Evolutionary conservation across 805 yeast species (phyloP).

Genomic region (Ogataea thermomethanolica): DNA sequence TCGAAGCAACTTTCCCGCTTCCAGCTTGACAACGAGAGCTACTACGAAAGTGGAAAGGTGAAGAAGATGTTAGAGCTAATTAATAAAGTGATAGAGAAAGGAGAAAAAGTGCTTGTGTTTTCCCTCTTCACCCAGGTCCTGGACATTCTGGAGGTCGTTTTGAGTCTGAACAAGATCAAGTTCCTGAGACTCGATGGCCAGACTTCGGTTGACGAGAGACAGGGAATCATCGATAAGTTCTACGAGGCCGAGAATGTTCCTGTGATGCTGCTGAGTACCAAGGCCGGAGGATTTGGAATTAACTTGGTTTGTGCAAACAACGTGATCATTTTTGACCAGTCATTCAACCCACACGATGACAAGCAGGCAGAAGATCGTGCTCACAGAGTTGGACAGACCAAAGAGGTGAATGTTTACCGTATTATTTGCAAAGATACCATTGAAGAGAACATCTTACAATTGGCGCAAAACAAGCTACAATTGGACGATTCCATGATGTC

Average conservation of each 20-base stretch:
- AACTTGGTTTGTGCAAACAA: conserved; percentile 92
- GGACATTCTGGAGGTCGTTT: conserved; percentile 78
- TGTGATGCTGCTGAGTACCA: conserved; percentile 84
- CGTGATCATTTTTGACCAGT: conserved; percentile 87
- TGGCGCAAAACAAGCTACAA: conserved; percentile 89
- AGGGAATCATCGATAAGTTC: conserved; percentile 84
- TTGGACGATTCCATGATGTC: conserved; percentile 65
- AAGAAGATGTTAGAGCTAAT: conserved; percentile 52
- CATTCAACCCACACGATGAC: conserved; percentile 98
- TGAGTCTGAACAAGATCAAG: conserved; percentile 59
- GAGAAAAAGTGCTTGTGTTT: conserved; percentile 73
- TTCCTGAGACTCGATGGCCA: conserved; percentile 90
- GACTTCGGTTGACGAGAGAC: conserved; percentile 90
- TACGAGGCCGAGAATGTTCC: conserved; percentile 80
- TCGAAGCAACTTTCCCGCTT: conserved; percentile 58
- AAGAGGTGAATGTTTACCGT: conserved; percentile 68
- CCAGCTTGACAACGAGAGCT: conserved; percentile 49
- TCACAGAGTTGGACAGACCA: conserved; percentile 92
- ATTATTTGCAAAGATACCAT: conserved; percentile 71
- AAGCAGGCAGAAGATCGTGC: conserved; percentile 99
- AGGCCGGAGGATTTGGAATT: conserved; percentile 99
- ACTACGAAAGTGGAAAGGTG: conserved; percentile 73
- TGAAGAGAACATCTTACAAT: conserved; percentile 81
- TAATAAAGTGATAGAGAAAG: conserved; percentile 49
- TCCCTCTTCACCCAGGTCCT: conserved; percentile 91